Conservation (phyloP, 257 asterid genomes). For the Penstemon barbatus region DNA sequence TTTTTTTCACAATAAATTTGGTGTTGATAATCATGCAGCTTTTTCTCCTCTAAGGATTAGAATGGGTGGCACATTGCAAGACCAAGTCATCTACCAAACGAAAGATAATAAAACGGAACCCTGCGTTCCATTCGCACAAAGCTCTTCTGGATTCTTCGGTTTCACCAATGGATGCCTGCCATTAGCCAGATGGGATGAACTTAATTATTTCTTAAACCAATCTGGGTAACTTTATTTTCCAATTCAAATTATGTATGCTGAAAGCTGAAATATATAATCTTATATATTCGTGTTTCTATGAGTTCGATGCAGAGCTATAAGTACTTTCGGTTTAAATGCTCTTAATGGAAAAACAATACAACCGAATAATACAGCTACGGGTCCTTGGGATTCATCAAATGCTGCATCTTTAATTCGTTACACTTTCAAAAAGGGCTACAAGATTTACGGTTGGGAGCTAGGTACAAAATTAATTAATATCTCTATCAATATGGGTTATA, state of each 20-base stretch:
- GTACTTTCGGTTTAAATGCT: constrained; percentile 72
- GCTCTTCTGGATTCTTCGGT: constrained; percentile 43
- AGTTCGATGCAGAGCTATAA: constrained; percentile 50
- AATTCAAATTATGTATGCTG: background rate
- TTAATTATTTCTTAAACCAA: constrained; percentile 52
- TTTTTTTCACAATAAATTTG: background rate
- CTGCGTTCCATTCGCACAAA: constrained; percentile 47
- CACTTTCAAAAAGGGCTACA: constrained; percentile 60
- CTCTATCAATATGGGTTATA: too few relatives aligned
- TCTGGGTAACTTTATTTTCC: constrained; percentile 47
- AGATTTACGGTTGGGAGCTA: constrained; percentile 75
- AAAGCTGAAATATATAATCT: background rate
- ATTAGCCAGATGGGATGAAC: constrained; percentile 72
- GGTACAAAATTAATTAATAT: constrained; percentile 42
- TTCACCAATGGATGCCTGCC: constrained; percentile 61
- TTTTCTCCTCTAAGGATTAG: constrained; percentile 87
- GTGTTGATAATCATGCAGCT: constrained; percentile 46
- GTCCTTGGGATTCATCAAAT: constrained; percentile 65
- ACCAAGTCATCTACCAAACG: constrained; percentile 66
- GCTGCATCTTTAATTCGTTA: constrained; percentile 65
- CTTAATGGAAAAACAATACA: constrained; percentile 52
- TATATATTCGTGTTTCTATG: background rate
- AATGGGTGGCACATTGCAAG: constrained; percentile 88
- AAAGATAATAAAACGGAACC: constrained; percentile 39
- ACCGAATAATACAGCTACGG: constrained; percentile 40